Evolutionary conservation across 306 rosid genomes (phyloP).

Genomic region (Coriaria nepalensis): DNA sequence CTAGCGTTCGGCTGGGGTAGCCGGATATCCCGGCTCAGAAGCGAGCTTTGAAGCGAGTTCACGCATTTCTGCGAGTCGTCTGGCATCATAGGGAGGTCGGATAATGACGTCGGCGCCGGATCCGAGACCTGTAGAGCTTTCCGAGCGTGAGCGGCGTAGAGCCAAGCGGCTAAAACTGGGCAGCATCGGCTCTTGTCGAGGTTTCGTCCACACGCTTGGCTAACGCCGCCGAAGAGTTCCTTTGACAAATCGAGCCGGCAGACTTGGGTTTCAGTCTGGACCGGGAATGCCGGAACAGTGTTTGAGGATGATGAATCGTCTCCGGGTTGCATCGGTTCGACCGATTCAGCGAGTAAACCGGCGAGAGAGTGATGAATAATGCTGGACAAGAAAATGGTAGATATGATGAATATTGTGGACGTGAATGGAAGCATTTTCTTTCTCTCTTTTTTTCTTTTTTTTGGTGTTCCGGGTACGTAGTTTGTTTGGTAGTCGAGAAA

Average conservation of each 20-base stretch:
- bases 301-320: slow-evolving; percentile 29
- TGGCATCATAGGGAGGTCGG: slow-evolving; percentile 81
- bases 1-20: slow-evolving; percentile 79
- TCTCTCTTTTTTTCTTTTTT: not conserved
- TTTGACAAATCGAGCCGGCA: slow-evolving; percentile 79
- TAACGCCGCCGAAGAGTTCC: slow-evolving; percentile 93
- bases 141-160: slow-evolving; percentile 84
- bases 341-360: slow-evolving; percentile 48
- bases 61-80: slow-evolving; percentile 94
- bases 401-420: slow-evolving; percentile 4
- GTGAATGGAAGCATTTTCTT: slow-evolving; percentile 28
- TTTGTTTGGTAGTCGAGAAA: not conserved
- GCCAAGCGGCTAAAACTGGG: slow-evolving; percentile 95
- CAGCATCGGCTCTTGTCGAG: slow-evolving; percentile 97
- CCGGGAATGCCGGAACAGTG: slow-evolving; percentile 80
- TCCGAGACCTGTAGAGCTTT: slow-evolving; percentile 52
- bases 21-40: slow-evolving; percentile 44
- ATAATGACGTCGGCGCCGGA: slow-evolving; percentile 10
- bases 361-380: slow-evolving; percentile 21
- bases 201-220: slow-evolving; percentile 65
- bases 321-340: slow-evolving; percentile 36
- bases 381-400: slow-evolving; percentile 11
- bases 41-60: slow-evolving; percentile 70
- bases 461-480: not conserved
- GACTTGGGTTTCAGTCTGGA: slow-evolving; percentile 38